Evolutionary conservation across 208 protist genomes (phyloP), one percentile per base, ranked within the genome.

Genomic region (Trypanosoma boissoni): DNA sequence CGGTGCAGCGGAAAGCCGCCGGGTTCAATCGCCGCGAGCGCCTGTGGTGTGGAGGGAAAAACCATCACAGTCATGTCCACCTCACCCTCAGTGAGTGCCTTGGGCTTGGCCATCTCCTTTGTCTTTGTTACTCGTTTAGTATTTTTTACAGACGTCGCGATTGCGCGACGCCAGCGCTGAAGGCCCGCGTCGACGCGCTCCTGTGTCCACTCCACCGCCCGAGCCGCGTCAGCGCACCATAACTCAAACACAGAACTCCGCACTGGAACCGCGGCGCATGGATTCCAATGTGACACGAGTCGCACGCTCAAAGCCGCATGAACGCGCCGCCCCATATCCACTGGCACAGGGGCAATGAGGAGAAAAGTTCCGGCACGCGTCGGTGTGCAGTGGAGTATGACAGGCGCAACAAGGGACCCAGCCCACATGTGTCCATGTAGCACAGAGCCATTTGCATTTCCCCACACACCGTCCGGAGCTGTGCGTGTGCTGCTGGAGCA

Each of bases 381-480:
- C 51, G 16, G 10, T 3, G 61, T 14, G 55, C 26, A 53, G n/a
- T n/a, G 14, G 27, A 21, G 56, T 6, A 12, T 26, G 43, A 58
- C 36, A n/a, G 56, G 52, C 31, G 68, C 59, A 52, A 72, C 50
- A 29, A 48, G 23, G 26, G 34, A 7, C 24, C 63, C 70, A 21
- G 58, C 51, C 76, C 79, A 83, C 80, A 91, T 80, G 63, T 85
- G 72, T 0, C 80, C 84, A 46, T 87, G 76, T 48, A 80, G 48
- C 28, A 74, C 79, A 0, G 29, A 4, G 58, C 53, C 26, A 12
- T 37, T 26, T 44, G 37, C 14, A 39, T 39, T 26, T 51, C 36
- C 1, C 50, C 42, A 56, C 10, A 4, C 37, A 8, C 26, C 49
- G 2, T 50, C 64, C 9, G 31, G 9, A 12, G 42, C 27, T 12